These are phyloP conservation scores for Yarrowia hollandica DNA, from an alignment of 805 yeast genomes.

Conservation along the genomic window DNA sequence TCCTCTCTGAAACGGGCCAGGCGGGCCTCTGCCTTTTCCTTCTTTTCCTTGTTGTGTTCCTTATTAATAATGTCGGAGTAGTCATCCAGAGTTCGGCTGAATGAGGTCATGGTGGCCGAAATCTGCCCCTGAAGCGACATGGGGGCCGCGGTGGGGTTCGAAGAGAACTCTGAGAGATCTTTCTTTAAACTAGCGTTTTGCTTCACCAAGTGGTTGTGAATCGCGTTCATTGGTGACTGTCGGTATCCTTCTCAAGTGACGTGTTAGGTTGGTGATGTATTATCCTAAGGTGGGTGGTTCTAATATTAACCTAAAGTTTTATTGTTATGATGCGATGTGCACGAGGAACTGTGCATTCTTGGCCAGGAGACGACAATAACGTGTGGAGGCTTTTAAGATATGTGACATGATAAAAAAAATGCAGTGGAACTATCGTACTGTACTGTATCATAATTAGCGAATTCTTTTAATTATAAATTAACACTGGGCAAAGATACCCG, in stretches of 20 bases:
- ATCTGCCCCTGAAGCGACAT: slow-evolving; percentile 73
- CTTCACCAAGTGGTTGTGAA: slow-evolving; percentile 86
- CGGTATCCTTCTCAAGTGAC: neutral
- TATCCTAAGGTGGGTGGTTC: neutral
- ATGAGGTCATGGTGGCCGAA: slow-evolving; percentile 75
- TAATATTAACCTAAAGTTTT: slow-evolving; percentile 17
- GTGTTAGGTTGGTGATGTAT: slow-evolving; percentile 25
- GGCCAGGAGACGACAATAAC: too few relatives aligned
- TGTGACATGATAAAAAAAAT: too few relatives aligned
- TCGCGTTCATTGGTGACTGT: slow-evolving; percentile 60
- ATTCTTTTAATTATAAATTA: too few relatives aligned
- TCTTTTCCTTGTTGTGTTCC: slow-evolving; percentile 55
- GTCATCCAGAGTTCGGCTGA: slow-evolving; percentile 73
- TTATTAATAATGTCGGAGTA: slow-evolving; percentile 59
- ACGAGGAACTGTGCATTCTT: neutral
- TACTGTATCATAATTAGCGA: too few relatives aligned
- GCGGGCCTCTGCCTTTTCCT: slow-evolving; percentile 60
- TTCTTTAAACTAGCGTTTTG: slow-evolving; percentile 72
- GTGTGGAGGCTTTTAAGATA: too few relatives aligned
- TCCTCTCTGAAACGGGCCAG: slow-evolving; percentile 54
- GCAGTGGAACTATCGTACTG: too few relatives aligned
- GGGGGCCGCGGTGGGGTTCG: slow-evolving; percentile 66
- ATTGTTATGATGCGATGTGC: neutral
- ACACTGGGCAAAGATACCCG: too few relatives aligned
- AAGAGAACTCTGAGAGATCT: slow-evolving; percentile 61